These are phyloP conservation scores for Ceratobasidium sp. DNA, from an alignment of 1,284 basidiomycete genomes.

Conservation along the genomic window DNA sequence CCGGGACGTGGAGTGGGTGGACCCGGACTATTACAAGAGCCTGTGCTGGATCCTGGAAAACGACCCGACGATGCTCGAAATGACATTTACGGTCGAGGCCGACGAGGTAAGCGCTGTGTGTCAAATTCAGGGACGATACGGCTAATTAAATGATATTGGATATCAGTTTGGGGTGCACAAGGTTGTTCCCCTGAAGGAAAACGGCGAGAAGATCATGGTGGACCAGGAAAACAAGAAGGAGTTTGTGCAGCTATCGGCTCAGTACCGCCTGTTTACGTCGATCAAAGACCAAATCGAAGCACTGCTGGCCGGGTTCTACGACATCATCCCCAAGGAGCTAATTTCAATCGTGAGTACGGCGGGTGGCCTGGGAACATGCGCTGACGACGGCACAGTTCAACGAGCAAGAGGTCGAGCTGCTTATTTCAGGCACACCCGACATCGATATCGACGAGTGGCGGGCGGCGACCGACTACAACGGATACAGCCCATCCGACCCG, in stretches of 20 bases:
- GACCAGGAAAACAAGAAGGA: constrained; percentile 97
- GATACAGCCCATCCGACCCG: constrained; percentile 85
- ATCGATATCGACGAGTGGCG: constrained; percentile 99
- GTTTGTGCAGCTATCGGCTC: constrained; percentile 90
- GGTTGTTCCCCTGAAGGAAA: constrained; percentile 83
- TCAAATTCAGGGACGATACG: constrained; percentile 21
- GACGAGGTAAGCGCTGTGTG: constrained; percentile 71
- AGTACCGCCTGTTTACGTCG: constrained; percentile 91
- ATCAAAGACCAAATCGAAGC: constrained; percentile 97
- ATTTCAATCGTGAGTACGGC: constrained; percentile 69
- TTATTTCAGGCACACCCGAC: constrained; percentile 97
- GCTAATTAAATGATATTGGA: constrained; percentile 21
- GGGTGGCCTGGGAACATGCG: constrained; percentile 9
- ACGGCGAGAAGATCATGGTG: constrained; percentile 80
- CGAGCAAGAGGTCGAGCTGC: constrained; percentile 96
- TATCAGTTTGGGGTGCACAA: constrained; percentile 85
- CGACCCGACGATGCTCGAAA: constrained; percentile 81
- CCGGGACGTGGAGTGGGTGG: constrained; percentile 93
- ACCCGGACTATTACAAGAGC: constrained; percentile 95
- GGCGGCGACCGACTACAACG: constrained; percentile 90
- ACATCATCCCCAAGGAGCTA: constrained; percentile 89
- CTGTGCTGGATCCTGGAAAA: constrained; percentile 91
- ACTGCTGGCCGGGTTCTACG: constrained; percentile 91
- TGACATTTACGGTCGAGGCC: constrained; percentile 89
- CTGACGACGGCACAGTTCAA: constrained; percentile 70